These are phyloP conservation scores for Aspergillus pseudotamarii DNA, from an alignment of 2,329 filamentous ascomycete genomes.

Conservation along the genomic window DNA sequence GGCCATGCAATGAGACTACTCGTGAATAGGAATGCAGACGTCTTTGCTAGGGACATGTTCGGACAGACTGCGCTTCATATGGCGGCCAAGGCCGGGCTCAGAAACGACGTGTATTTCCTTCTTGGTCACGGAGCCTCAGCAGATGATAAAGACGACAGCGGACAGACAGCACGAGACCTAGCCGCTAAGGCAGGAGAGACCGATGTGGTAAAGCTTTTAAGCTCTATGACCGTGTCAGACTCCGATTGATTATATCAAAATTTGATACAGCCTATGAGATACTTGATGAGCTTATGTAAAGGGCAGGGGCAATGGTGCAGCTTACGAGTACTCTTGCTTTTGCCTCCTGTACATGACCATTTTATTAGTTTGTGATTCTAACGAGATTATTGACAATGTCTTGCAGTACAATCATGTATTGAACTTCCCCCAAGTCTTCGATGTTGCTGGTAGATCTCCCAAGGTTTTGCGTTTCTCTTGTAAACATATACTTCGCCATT, in stretches of 20 bases:
- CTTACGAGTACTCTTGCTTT: background rate
- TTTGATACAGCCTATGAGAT: background rate
- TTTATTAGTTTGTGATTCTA: background rate
- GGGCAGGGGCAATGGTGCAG: background rate
- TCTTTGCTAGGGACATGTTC: constrained; percentile 25
- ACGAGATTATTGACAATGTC: no score
- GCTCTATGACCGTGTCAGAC: constrained; percentile 9
- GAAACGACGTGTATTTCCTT: constrained; percentile 25
- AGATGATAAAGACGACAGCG: constrained; percentile 22
- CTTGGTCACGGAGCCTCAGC: constrained; percentile 23
- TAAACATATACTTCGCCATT: no score
- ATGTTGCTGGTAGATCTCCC: no score
- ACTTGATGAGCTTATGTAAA: background rate
- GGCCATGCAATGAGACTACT: constrained; percentile 26
- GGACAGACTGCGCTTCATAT: constrained; percentile 28
- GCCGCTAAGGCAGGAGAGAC: constrained; percentile 17
- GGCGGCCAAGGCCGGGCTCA: constrained; percentile 24
- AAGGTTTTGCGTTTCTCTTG: no score
- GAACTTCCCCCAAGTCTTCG: no score
- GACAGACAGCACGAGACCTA: constrained; percentile 23
- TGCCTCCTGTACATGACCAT: background rate
- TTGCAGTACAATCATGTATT: no score
- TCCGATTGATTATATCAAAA: background rate
- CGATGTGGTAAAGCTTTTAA: constrained; percentile 13
- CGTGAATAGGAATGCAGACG: constrained; percentile 22